These are phyloP conservation scores for Epipyxis sp. DNA, from an alignment of 108 stramenopile species.

Conservation along the genomic window DNA sequence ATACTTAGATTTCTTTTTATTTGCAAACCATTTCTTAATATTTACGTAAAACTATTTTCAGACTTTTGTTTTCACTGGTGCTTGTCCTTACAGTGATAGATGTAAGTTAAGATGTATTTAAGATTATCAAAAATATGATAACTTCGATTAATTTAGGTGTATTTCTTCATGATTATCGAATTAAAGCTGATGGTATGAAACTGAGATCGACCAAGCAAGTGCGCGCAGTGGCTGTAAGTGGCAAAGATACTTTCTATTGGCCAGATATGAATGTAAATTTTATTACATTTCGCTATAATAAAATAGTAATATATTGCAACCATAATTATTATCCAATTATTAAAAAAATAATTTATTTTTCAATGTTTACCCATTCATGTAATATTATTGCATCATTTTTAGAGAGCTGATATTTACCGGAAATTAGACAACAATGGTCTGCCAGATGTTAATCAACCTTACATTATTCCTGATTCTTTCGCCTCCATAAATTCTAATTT, in stretches of 20 bases:
- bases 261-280: conserved; percentile 5
- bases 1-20: background rate
- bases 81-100: conserved; percentile 23
- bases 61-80: conserved; percentile 21
- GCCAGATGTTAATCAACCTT: background rate
- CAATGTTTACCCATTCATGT: background rate
- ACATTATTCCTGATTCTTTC: conserved; percentile 13
- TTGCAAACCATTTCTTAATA: background rate
- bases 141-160: too few species aligned
- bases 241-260: conserved; percentile 24
- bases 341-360: background rate
- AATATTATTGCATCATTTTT: background rate
- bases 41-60: background rate
- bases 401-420: background rate
- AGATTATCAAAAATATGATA: too few species aligned
- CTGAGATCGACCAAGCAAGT: background rate
- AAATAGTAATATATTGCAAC: too few species aligned
- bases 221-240: background rate
- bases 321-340: background rate
- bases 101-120: background rate
- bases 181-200: conserved; percentile 4
- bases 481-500: background rate
- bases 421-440: background rate
- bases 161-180: conserved; percentile 12
- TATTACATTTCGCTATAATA: background rate